phyloP scores from a whole-genome alignment of 345 rosid genomes.

The Dovyalis caffra region DNA sequence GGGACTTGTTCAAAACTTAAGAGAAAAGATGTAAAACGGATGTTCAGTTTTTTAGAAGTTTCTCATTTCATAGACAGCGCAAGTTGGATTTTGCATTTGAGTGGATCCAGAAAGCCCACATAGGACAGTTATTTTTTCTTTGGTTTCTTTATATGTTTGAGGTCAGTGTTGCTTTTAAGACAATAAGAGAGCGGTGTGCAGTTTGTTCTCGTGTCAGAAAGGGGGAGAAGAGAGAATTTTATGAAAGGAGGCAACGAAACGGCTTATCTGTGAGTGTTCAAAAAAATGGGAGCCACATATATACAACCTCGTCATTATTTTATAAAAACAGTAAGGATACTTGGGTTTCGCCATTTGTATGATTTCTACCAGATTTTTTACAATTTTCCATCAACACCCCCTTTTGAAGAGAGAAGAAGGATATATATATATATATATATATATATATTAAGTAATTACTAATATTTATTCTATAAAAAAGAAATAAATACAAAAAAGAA shows the following conservation, averaged over 20 bases:
- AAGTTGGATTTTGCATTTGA: conserved; percentile 22
- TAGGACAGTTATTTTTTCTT: conserved; percentile 8
- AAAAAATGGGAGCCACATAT: background rate
- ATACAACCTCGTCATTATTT: too few relatives aligned
- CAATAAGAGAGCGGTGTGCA: background rate
- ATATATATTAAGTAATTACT: too few relatives aligned
- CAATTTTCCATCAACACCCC: too few relatives aligned
- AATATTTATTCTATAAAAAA: too few relatives aligned
- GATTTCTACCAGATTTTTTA: too few relatives aligned
- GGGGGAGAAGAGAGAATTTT: background rate
- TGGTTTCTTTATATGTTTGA: conserved; percentile 23
- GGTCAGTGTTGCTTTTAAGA: conserved; percentile 17
- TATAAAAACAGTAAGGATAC: too few relatives aligned
- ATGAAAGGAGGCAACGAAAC: background rate
- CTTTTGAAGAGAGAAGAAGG: too few relatives aligned
- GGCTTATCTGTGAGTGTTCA: background rate
- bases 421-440: too few relatives aligned
- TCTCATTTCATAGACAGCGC: background rate
- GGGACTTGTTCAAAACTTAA: conserved; percentile 7
- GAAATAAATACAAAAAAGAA: too few relatives aligned
- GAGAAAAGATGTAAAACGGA: conserved; percentile 14
- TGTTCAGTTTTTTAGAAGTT: background rate
- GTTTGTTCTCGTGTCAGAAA: background rate
- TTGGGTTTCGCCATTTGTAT: too few relatives aligned
- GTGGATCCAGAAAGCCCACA: conserved; percentile 59